These are phyloP conservation scores for Rhodotorula mucilaginosa DNA, from an alignment of 1,284 basidiomycete species.

Conservation along the genomic window DNA sequence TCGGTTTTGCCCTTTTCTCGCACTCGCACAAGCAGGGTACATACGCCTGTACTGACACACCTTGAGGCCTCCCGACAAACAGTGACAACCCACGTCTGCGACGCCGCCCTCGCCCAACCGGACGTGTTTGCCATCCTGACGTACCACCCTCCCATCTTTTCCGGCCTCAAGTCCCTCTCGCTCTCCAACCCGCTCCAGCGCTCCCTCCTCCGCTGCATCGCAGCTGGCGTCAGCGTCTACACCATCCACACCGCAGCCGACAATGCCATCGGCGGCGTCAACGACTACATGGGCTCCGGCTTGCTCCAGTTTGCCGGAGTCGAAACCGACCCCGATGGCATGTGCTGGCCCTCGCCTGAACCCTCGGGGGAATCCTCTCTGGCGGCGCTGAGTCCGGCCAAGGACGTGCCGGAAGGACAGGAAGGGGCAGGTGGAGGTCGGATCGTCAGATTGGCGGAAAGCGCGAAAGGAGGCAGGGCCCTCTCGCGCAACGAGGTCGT, in stretches of 20 bases:
- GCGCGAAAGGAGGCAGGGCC: neutral
- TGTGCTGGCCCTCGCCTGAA: conserved; percentile 7
- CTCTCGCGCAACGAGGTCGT: conserved; percentile 18
- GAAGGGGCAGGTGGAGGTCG: conserved; percentile 32
- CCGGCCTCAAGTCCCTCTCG: conserved; percentile 36
- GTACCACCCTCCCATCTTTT: conserved; percentile 42
- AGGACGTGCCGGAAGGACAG: conserved; percentile 28
- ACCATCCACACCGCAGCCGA: conserved; percentile 40
- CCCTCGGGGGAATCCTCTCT: neutral
- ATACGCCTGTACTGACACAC: neutral
- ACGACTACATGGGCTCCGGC: conserved; percentile 32
- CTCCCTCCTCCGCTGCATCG: conserved; percentile 28
- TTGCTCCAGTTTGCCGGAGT: conserved; percentile 5
- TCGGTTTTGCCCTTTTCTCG: neutral
- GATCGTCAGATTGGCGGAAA: conserved; percentile 26
- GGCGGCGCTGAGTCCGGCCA: conserved; percentile 17
- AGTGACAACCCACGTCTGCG: conserved; percentile 34
- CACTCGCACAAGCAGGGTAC: neutral
- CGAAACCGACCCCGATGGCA: neutral
- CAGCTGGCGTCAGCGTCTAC: conserved; percentile 27
- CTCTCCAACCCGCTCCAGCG: conserved; percentile 23
- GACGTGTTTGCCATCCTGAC: conserved; percentile 29
- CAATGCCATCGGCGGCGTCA: conserved; percentile 28
- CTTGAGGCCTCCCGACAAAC: neutral
- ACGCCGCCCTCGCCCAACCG: conserved; percentile 23